Evolutionary conservation across 148 eudicot species (phyloP).

Genomic region (Chenopodium formosanum): DNA sequence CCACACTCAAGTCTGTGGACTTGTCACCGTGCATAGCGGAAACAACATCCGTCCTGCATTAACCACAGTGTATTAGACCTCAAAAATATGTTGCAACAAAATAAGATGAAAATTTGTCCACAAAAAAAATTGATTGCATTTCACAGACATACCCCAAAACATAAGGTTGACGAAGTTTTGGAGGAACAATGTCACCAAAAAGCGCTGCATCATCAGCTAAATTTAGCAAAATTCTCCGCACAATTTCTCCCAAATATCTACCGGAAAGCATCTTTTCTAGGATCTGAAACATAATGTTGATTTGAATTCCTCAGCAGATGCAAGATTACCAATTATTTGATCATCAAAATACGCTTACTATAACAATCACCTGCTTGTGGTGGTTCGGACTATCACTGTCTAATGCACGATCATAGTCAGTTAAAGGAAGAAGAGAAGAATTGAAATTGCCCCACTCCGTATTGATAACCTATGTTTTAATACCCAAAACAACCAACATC

Average conservation of each 20-base stretch:
- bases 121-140: neutral
- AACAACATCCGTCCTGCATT: slow-evolving; percentile 68
- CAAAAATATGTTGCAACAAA: neutral
- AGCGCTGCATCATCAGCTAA: slow-evolving; percentile 72
- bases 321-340: neutral
- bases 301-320: neutral
- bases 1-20: slow-evolving; percentile 60
- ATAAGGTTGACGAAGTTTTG: slow-evolving; percentile 49
- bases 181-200: slow-evolving; percentile 68
- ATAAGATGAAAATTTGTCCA: neutral
- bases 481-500: neutral
- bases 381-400: slow-evolving; percentile 64
- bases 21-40: slow-evolving; percentile 75
- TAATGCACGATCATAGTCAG: slow-evolving; percentile 60
- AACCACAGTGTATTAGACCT: neutral
- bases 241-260: slow-evolving; percentile 86
- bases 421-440: slow-evolving; percentile 61
- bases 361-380: slow-evolving; percentile 56
- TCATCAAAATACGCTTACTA: neutral
- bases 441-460: slow-evolving; percentile 88
- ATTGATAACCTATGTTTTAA: slow-evolving; percentile 59
- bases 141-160: slow-evolving; percentile 44
- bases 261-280: slow-evolving; percentile 87
- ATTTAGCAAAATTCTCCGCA: slow-evolving; percentile 57
- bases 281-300: slow-evolving; percentile 37